Percentiles rank a stretch among this genome's conserved stretches.
Evolutionary conservation across 1,139 yeast genomes (phyloP).

Genomic region (Lodderomyces oxycetoniae): DNA sequence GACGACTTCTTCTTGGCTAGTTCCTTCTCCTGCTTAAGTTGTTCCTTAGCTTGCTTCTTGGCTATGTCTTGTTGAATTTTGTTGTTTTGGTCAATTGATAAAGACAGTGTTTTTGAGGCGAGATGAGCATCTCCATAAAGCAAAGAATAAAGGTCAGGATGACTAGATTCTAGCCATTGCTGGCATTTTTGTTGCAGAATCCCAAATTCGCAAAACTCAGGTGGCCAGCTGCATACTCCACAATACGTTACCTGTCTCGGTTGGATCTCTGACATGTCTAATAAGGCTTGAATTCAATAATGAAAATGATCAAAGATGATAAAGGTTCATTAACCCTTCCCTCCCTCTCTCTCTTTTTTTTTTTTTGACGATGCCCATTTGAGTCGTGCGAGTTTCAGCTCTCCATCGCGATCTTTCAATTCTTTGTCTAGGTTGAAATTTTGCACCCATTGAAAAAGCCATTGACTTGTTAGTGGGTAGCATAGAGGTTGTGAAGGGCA

Average conservation of each 20-base stretch:
- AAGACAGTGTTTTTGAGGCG: slow-evolving; percentile 39
- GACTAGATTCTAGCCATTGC: slow-evolving; percentile 65
- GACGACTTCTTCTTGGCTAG: slow-evolving; percentile 72
- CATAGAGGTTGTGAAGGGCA: too few relatives aligned
- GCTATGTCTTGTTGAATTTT: slow-evolving; percentile 77
- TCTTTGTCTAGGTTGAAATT: too few relatives aligned
- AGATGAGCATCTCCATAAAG: slow-evolving; percentile 54
- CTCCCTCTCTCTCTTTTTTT: too few relatives aligned
- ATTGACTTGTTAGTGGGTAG: too few relatives aligned
- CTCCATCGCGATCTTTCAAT: too few relatives aligned
- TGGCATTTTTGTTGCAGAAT: slow-evolving; percentile 78
- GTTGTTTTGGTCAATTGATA: slow-evolving; percentile 74
- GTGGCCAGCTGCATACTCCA: slow-evolving; percentile 81
- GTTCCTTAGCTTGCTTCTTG: slow-evolving; percentile 85
- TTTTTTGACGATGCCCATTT: too few relatives aligned
- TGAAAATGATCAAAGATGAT: too few relatives aligned
- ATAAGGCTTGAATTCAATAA: background rate
- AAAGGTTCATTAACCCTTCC: too few relatives aligned
- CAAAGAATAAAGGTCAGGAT: slow-evolving; percentile 52
- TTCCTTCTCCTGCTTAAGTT: slow-evolving; percentile 82
- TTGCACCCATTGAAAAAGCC: too few relatives aligned
- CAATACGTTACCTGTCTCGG: slow-evolving; percentile 63
- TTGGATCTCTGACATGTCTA: slow-evolving; percentile 28
- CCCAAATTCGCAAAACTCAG: slow-evolving; percentile 93
- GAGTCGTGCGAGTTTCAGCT: too few relatives aligned